Evolutionary conservation across 345 rosid genomes (phyloP).

Genomic region (Laguncularia racemosa): DNA sequence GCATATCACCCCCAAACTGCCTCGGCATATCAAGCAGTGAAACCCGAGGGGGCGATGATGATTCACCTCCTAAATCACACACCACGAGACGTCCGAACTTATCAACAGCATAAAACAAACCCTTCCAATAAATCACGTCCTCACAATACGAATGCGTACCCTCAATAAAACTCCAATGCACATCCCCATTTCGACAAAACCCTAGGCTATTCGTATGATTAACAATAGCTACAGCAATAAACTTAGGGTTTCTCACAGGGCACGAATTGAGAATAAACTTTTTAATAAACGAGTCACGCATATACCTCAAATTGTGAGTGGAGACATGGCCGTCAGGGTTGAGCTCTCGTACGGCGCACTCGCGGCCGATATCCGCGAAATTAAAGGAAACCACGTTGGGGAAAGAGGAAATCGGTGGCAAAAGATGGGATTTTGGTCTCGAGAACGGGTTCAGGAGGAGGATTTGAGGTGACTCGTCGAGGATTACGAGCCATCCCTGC

Average conservation of each 20-base stretch:
- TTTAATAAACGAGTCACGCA: constrained; percentile 45
- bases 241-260: constrained; percentile 23
- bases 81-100: constrained; percentile 28
- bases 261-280: constrained; percentile 42
- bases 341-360: constrained; percentile 22
- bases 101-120: constrained; percentile 36
- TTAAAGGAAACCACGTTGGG: constrained; percentile 40
- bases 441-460: constrained; percentile 43
- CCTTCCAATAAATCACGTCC: constrained; percentile 34
- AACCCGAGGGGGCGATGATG: constrained; percentile 14
- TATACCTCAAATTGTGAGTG: constrained; percentile 27
- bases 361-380: constrained; percentile 37
- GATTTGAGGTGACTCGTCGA: constrained; percentile 37
- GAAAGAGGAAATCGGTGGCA: constrained; percentile 36
- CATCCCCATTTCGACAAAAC: constrained; percentile 33
- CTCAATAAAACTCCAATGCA: constrained; percentile 28
- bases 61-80: constrained; percentile 24
- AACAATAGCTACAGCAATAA: constrained; percentile 37
- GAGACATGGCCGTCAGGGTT: constrained; percentile 9
- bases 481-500: constrained; percentile 48
- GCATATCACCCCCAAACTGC: constrained; percentile 35
- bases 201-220: constrained; percentile 24
- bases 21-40: constrained; percentile 20
- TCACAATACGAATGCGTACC: constrained; percentile 23
- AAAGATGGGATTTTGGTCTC: constrained; percentile 22